Evolutionary conservation across 2,329 filamentous ascomycete genomes (phyloP).

Genomic region (Arthrobotrys pseudoclavata): DNA sequence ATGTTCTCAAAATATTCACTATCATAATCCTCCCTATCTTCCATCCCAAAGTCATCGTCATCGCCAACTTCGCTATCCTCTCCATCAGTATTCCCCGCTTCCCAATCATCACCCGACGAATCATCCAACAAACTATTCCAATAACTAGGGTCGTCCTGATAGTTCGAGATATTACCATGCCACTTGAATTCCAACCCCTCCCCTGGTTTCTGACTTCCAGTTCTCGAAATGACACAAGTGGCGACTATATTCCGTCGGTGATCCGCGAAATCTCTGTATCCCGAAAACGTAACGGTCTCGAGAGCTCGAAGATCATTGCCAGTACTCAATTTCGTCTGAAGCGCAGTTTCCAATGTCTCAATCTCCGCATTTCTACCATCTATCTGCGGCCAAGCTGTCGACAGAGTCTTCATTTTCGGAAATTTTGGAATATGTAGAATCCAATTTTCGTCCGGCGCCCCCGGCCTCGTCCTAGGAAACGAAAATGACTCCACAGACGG

Average conservation of each 20-base stretch:
- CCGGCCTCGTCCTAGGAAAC: not conserved
- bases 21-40: slow-evolving; percentile 4
- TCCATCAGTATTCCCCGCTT: slow-evolving; percentile 1
- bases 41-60: not conserved
- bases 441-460: not conserved
- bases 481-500: slow-evolving; percentile 5
- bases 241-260: slow-evolving; percentile 1
- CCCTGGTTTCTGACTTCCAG: not conserved
- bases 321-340: not conserved
- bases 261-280: not conserved
- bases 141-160: not conserved
- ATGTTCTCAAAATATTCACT: slow-evolving; percentile 6
- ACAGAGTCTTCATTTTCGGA: not conserved
- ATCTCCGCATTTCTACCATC: not conserved
- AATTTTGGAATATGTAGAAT: not conserved
- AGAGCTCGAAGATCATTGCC: not conserved
- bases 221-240: not conserved
- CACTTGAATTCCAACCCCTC: not conserved
- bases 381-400: not conserved
- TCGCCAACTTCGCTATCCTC: not conserved
- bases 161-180: not conserved
- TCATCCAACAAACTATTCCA: not conserved
- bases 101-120: not conserved
- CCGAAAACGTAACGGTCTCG: not conserved
- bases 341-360: not conserved